Evolutionary conservation across 177 flowering plant species (phyloP).

Genomic region (Vitis hybrid): DNA sequence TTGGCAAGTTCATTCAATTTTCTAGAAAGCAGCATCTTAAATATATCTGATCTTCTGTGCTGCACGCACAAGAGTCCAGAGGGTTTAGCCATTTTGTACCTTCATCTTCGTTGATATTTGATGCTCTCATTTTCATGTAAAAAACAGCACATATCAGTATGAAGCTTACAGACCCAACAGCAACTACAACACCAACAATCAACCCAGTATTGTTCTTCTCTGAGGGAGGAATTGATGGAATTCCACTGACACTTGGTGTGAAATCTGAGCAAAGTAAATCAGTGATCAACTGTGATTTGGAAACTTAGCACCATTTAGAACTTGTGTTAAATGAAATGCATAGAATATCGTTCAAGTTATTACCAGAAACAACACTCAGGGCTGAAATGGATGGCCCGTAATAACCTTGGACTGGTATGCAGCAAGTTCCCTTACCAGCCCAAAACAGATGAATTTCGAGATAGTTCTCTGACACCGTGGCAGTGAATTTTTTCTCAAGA

Average conservation of each 20-base stretch:
- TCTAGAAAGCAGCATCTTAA: no score
- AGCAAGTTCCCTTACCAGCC: no score
- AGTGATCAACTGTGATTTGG: not conserved
- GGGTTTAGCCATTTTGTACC: constrained; percentile 2
- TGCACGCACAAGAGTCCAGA: not conserved
- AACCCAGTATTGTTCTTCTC: not conserved
- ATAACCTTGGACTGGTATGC: no score
- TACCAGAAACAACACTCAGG: no score
- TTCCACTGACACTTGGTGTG: constrained; percentile 8
- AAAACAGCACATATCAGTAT: constrained; percentile 1
- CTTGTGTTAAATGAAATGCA: no score
- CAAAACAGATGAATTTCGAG: no score
- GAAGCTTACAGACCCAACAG: constrained; percentile 4
- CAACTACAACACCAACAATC: constrained; percentile 12
- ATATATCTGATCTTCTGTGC: not conserved
- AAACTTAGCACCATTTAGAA: no score
- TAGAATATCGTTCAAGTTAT: no score
- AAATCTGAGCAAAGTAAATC: constrained; percentile 9
- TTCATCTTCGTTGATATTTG: constrained; percentile 1
- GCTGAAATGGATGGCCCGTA: no score
- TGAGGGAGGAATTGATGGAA: not conserved
- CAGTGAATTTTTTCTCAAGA: no score
- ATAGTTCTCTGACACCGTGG: no score
- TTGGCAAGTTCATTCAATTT: not conserved
- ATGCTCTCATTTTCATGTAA: constrained; percentile 3